phyloP scores from a whole-genome alignment of 192 early-diverging fungal species.

The Coemansia sp. region DNA sequence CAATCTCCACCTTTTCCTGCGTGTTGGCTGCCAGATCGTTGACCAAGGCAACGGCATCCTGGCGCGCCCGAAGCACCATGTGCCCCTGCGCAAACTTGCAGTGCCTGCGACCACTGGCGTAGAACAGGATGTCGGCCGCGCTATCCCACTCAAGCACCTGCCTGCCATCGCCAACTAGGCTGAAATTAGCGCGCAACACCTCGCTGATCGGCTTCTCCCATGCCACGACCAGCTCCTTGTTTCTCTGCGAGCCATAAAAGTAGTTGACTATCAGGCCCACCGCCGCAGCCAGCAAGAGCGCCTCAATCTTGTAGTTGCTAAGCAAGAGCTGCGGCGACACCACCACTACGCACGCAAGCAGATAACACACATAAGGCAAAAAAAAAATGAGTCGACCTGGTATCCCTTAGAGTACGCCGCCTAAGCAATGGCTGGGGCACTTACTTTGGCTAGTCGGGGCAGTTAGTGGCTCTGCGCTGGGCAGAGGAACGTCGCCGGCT shows the following conservation, averaged over 20 bases:
- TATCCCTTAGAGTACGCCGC: neutral
- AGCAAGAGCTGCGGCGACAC: conserved; percentile 18
- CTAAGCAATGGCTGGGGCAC: neutral
- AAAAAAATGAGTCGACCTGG: neutral
- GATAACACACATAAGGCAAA: neutral
- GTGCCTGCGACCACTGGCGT: conserved; percentile 72
- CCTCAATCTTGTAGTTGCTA: conserved; percentile 40
- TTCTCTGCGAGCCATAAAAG: conserved; percentile 48
- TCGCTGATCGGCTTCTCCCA: conserved; percentile 44
- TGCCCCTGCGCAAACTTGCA: conserved; percentile 73
- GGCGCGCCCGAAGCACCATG: conserved; percentile 50
- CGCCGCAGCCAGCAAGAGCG: conserved; percentile 20
- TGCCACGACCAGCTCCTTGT: conserved; percentile 18
- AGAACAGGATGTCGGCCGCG: conserved; percentile 74
- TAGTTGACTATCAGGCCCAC: conserved; percentile 52
- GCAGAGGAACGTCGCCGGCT: conserved; percentile 19
- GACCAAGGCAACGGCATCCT: conserved; percentile 51
- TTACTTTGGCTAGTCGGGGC: conserved; percentile 8
- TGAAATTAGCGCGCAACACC: conserved; percentile 67
- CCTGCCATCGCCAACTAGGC: conserved; percentile 67
- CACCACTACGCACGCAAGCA: neutral
- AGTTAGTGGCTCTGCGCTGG: conserved; percentile 9
- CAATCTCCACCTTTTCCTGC: conserved; percentile 41
- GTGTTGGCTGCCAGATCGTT: conserved; percentile 50
- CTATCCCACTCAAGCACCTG: conserved; percentile 65